Evolutionary conservation across 2,329 filamentous ascomycete species (phyloP).

Genomic region (Colletotrichum australisinense): DNA sequence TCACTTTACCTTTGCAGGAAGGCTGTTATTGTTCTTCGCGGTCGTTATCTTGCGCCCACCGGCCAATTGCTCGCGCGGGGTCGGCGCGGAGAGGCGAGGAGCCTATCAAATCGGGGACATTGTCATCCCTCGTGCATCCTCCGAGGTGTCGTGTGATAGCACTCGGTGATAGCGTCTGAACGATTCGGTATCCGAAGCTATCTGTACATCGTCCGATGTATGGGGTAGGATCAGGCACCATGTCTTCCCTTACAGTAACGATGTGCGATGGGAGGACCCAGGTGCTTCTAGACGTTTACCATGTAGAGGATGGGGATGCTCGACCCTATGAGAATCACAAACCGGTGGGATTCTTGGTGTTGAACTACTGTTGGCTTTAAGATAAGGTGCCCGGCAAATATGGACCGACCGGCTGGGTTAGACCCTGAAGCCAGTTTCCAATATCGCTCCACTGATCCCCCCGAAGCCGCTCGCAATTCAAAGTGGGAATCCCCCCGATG

Average conservation of each 20-base stretch:
- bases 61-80: constrained; percentile 2
- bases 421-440: background rate
- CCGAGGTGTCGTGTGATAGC: constrained; percentile 10
- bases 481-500: background rate
- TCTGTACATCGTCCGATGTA: constrained; percentile 7
- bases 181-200: background rate
- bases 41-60: background rate
- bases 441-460: background rate
- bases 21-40: background rate
- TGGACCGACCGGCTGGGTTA: background rate
- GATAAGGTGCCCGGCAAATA: background rate
- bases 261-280: too few relatives aligned
- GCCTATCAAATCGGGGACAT: constrained; percentile 19
- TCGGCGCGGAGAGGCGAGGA: background rate
- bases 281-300: background rate
- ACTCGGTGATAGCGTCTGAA: background rate
- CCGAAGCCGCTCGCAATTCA: background rate
- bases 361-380: background rate
- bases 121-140: constrained; percentile 6
- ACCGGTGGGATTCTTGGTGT: background rate
- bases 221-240: background rate
- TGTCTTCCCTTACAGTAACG: background rate
- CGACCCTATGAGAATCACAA: background rate
- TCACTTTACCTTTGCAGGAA: background rate
- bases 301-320: too few relatives aligned